A percentile compares a stretch with the other conserved stretches of the same genome.
Conservation (phyloP, 176 grass and related monocot species). For the Elaeis guineensis region DNA sequence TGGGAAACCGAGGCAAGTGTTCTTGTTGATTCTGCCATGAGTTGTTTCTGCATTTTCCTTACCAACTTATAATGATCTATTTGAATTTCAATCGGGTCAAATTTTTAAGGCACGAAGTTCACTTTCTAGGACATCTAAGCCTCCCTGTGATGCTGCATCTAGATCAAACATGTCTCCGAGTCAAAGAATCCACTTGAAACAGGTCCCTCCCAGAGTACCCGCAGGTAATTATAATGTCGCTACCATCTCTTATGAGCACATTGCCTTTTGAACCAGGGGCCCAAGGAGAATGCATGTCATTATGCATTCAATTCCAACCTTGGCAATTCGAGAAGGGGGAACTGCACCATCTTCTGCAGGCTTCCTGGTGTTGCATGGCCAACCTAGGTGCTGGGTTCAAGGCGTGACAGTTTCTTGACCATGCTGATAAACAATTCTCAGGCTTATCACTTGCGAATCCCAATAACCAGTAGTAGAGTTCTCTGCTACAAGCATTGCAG, state of each 20-base stretch:
- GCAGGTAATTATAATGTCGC: conserved; percentile 75
- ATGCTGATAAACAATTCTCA: conserved; percentile 38
- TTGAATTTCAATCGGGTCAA: conserved; percentile 47
- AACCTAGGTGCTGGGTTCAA: too few species aligned
- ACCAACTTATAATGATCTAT: conserved; percentile 7
- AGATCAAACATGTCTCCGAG: conserved; percentile 44
- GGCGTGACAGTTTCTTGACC: too few species aligned
- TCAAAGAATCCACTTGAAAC: conserved; percentile 64
- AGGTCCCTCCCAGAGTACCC: conserved; percentile 76
- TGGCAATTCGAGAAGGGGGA: conserved; percentile 56
- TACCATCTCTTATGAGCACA: conserved; percentile 72
- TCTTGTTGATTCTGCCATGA: background rate
- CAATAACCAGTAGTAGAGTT: conserved; percentile 37
- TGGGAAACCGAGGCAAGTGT: conserved; percentile 81
- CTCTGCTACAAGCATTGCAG: conserved; percentile 35
- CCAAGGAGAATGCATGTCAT: conserved; percentile 92
- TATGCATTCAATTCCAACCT: conserved; percentile 65
- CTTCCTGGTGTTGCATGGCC: too few species aligned
- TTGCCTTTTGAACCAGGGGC: conserved; percentile 73
- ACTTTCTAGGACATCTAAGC: conserved; percentile 81
- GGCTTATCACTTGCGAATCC: conserved; percentile 34
- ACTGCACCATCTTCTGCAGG: conserved; percentile 58
- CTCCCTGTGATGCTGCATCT: conserved; percentile 41
- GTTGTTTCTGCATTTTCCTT: background rate
- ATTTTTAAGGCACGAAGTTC: conserved; percentile 96